Percentiles rank a stretch among this genome's conserved stretches.
These are phyloP conservation scores for Teratosphaeria nubilosa DNA, from an alignment of 2,329 filamentous ascomycete species.

Conservation along the genomic window DNA sequence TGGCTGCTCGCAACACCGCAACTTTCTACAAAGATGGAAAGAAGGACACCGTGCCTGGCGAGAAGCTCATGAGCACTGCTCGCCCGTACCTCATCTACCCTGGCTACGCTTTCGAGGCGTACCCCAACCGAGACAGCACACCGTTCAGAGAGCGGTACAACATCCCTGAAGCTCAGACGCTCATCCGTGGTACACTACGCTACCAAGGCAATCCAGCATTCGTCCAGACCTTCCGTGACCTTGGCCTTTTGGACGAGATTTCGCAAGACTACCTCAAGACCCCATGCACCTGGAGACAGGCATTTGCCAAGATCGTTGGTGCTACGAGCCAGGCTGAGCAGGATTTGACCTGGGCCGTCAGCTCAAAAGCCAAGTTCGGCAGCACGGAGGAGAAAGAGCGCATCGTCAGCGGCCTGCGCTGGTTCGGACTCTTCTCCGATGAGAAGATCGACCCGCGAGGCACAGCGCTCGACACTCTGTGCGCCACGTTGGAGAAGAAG, in stretches of 20 bases:
- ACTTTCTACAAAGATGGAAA: slow-evolving; percentile 74
- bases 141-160: slow-evolving; percentile 79
- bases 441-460: slow-evolving; percentile 59
- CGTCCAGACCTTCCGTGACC: slow-evolving; percentile 76
- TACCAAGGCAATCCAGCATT: slow-evolving; percentile 89
- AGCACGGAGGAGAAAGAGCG: slow-evolving; percentile 57
- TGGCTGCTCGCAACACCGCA: slow-evolving; percentile 78
- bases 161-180: slow-evolving; percentile 83
- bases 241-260: slow-evolving; percentile 74
- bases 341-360: slow-evolving; percentile 58
- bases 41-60: slow-evolving; percentile 41
- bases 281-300: slow-evolving; percentile 69
- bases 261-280: slow-evolving; percentile 53
- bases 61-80: slow-evolving; percentile 64
- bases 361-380: slow-evolving; percentile 64
- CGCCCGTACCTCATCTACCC: slow-evolving; percentile 89
- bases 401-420: slow-evolving; percentile 61
- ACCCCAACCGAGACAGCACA: slow-evolving; percentile 86
- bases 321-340: slow-evolving; percentile 55
- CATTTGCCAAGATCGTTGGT: slow-evolving; percentile 65
- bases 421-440: slow-evolving; percentile 56
- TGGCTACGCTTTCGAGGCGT: slow-evolving; percentile 80
- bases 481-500: slow-evolving; percentile 79
- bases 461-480: slow-evolving; percentile 84
- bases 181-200: slow-evolving; percentile 73